Evolutionary conservation across 495 filamentous ascomycete genomes (phyloP).

Genomic region (Xylaria venustula): DNA sequence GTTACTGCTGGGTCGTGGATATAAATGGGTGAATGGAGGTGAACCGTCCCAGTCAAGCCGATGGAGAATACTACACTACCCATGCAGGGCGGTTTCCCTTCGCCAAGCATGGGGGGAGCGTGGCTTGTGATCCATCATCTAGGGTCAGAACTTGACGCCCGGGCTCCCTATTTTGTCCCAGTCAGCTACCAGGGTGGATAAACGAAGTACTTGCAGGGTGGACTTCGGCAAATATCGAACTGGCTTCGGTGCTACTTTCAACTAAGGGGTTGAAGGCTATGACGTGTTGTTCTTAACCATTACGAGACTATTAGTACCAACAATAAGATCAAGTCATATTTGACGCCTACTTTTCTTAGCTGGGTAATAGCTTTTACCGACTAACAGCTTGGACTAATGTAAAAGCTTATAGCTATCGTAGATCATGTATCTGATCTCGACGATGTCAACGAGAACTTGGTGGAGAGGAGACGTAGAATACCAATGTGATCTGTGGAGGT

Average conservation of each 20-base stretch:
- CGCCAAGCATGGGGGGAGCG: background rate
- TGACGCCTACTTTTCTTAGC: background rate
- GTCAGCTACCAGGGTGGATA: background rate
- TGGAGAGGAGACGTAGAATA: background rate
- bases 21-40: background rate
- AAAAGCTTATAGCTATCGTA: background rate
- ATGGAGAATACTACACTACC: background rate
- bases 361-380: background rate
- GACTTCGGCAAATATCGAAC: background rate
- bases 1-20: background rate
- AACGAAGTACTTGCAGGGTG: background rate
- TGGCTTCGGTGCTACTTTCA: background rate
- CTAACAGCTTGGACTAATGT: background rate
- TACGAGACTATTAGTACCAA: background rate
- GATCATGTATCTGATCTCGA: background rate
- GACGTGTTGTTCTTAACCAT: background rate
- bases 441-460: too few relatives aligned
- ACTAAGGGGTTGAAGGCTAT: too few relatives aligned
- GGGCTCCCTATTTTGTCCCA: too few relatives aligned
- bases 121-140: background rate
- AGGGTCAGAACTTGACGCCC: background rate
- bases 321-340: background rate
- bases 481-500: background rate
- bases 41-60: background rate
- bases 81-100: background rate